phyloP scores from a whole-genome alignment of 345 rosid genomes.

The Psidium guajava region DNA sequence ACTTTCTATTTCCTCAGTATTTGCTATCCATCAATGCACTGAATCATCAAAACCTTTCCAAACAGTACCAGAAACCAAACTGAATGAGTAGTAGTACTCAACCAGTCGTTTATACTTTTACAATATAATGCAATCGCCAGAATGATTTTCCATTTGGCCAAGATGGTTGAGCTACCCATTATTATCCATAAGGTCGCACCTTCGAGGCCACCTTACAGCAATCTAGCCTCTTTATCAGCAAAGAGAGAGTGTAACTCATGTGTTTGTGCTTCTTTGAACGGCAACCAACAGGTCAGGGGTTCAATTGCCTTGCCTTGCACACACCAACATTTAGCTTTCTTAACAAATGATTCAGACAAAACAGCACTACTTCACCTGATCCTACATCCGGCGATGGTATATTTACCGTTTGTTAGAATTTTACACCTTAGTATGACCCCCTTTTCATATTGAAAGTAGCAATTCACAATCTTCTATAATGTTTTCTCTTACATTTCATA shows the following conservation, averaged over 20 bases:
- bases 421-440: background rate
- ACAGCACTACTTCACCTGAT: background rate
- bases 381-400: background rate
- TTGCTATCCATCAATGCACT: background rate
- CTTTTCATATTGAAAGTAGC: background rate
- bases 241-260: background rate
- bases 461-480: background rate
- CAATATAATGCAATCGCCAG: background rate
- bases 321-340: background rate
- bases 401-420: background rate
- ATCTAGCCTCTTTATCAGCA: background rate
- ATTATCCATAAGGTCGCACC: background rate
- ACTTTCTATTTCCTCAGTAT: background rate
- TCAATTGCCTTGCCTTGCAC: background rate
- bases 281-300: background rate
- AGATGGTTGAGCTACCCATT: background rate
- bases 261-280: background rate
- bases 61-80: background rate
- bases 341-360: background rate
- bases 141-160: background rate
- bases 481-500: background rate
- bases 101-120: background rate
- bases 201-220: background rate
- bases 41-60: background rate
- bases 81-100: background rate